phyloP scores from a whole-genome alignment of 169 alveolate species.

The Eimeria tenella region DNA sequence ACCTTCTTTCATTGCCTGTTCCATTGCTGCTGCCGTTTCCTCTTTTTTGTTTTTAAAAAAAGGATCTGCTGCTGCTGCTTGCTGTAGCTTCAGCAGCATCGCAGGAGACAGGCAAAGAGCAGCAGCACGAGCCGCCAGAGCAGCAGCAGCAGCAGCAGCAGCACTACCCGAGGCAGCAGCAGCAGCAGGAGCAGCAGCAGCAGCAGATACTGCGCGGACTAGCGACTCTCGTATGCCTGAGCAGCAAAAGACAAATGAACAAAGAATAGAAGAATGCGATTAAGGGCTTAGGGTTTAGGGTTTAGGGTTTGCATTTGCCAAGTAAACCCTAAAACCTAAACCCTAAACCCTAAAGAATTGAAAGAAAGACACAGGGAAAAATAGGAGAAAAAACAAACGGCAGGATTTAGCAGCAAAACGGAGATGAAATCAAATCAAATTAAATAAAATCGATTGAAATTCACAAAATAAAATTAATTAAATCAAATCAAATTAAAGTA shows the following conservation, averaged over 20 bases:
- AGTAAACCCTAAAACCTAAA: background rate
- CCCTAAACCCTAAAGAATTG: background rate
- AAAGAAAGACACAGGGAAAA: no score
- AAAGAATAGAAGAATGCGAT: background rate
- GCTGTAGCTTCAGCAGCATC: background rate
- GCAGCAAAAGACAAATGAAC: background rate
- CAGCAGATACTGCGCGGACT: background rate
- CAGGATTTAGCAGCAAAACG: no score
- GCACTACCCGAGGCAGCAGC: background rate
- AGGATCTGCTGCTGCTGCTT: background rate
- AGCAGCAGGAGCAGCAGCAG: background rate
- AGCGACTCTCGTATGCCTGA: background rate
- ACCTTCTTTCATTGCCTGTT: background rate
- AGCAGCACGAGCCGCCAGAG: background rate
- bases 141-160: background rate
- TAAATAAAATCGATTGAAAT: no score
- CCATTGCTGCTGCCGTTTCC: background rate
- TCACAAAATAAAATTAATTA: no score
- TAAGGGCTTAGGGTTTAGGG: background rate
- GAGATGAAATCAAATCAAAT: no score
- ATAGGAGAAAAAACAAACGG: no score
- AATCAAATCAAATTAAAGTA: no score
- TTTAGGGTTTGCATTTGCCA: background rate
- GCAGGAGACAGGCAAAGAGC: constrained; percentile 7
- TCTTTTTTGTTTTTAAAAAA: background rate